Conservation (phyloP, 2,329 filamentous ascomycete genomes). For the Fusarium mundagurra region DNA sequence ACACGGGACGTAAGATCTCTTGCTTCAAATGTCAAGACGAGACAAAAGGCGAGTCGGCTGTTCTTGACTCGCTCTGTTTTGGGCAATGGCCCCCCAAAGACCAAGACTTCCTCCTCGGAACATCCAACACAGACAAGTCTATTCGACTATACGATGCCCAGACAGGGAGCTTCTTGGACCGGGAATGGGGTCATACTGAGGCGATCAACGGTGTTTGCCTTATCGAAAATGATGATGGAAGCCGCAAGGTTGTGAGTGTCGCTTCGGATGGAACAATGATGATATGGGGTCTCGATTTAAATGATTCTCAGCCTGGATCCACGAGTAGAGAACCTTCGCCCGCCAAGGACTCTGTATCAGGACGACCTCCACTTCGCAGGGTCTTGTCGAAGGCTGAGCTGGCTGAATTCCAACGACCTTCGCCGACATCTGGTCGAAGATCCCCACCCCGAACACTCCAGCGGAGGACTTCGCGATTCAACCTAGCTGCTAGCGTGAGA, state of each 20-base stretch:
- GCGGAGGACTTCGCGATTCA: conserved; percentile 64
- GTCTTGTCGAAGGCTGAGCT: conserved; percentile 89
- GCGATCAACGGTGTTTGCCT: conserved; percentile 87
- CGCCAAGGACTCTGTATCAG: conserved; percentile 61
- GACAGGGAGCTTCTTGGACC: conserved; percentile 79
- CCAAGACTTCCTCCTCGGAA: conserved; percentile 78
- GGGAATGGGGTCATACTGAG: conserved; percentile 96
- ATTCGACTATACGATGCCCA: conserved; percentile 87
- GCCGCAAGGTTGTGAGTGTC: conserved; percentile 74
- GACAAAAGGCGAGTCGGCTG: conserved; percentile 81
- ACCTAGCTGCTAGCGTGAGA: conserved; percentile 49
- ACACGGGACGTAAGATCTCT: conserved; percentile 73
- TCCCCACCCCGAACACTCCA: conserved; percentile 66
- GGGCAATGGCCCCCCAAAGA: conserved; percentile 64
- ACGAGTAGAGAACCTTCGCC: conserved; percentile 65
- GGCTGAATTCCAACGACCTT: conserved; percentile 75
- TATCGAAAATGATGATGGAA: conserved; percentile 66
- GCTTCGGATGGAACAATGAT: conserved; percentile 85
- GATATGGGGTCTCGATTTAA: conserved; percentile 73
- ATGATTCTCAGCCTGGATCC: conserved; percentile 54
- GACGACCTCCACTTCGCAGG: conserved; percentile 79
- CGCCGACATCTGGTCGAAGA: conserved; percentile 57
- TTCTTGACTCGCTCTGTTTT: conserved; percentile 80
- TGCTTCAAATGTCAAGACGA: conserved; percentile 87
- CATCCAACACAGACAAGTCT: conserved; percentile 96